Percentiles rank a stretch among this genome's conserved stretches.
Evolutionary conservation across 2,329 filamentous ascomycete species (phyloP).

Genomic region (Colletotrichum graminicola): DNA sequence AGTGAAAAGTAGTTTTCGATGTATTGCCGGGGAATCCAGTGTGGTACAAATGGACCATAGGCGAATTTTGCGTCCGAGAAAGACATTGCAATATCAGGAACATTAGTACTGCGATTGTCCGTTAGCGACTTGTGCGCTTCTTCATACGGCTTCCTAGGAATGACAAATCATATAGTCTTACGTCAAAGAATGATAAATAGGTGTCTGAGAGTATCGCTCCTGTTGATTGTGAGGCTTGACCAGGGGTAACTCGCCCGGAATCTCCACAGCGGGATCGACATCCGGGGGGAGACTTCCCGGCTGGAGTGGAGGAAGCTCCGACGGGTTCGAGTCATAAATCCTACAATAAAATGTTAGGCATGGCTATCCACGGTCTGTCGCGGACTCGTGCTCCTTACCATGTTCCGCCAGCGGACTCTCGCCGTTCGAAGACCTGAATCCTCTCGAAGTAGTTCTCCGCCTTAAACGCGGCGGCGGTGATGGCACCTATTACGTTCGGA

Average conservation of each 20-base stretch:
- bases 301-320: constrained; percentile 49
- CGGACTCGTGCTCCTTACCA: constrained; percentile 50
- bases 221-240: constrained; percentile 56
- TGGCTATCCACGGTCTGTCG: background rate
- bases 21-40: constrained; percentile 67
- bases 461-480: constrained; percentile 60
- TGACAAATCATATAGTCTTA: constrained; percentile 46
- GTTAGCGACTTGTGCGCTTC: background rate
- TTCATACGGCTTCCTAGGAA: background rate
- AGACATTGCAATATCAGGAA: constrained; percentile 68
- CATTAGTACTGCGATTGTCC: constrained; percentile 60
- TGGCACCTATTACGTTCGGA: constrained; percentile 53
- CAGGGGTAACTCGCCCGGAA: constrained; percentile 58
- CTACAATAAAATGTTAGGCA: constrained; percentile 46
- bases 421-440: constrained; percentile 58
- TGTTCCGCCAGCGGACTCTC: constrained; percentile 59
- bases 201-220: constrained; percentile 61
- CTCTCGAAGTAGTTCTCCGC: constrained; percentile 58
- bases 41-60: constrained; percentile 68
- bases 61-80: constrained; percentile 66
- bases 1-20: constrained; percentile 67
- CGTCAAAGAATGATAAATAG: constrained; percentile 65
- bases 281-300: constrained; percentile 60
- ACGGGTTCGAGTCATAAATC: constrained; percentile 64
- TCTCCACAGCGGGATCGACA: constrained; percentile 59